Evolutionary conservation across 2,329 filamentous ascomycete species (phyloP).

Genomic region (Ascochyta pisi): DNA sequence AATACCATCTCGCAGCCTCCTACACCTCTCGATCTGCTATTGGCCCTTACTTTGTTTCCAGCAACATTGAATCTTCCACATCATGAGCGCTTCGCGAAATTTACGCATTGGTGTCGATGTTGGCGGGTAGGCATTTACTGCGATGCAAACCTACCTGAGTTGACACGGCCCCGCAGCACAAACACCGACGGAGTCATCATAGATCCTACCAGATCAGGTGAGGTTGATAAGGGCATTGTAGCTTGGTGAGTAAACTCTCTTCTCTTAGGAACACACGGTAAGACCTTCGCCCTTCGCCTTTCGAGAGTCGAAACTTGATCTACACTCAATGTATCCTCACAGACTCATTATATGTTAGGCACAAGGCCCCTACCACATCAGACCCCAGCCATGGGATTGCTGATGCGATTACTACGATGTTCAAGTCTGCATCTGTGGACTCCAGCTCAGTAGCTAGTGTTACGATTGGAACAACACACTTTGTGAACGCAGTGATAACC

Average conservation of each 20-base stretch:
- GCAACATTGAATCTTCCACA: not conserved
- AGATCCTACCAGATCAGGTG: constrained; percentile 37
- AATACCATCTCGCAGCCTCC: not conserved
- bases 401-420: constrained; percentile 46
- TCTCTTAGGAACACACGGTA: constrained; percentile 12
- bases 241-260: constrained; percentile 36
- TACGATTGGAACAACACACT: constrained; percentile 61
- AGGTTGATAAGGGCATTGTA: constrained; percentile 40
- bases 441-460: constrained; percentile 51
- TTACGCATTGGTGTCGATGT: constrained; percentile 55
- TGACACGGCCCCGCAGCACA: constrained; percentile 31
- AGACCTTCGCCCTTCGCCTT: not conserved
- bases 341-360: constrained; percentile 29
- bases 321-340: not conserved
- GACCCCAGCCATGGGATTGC: constrained; percentile 49
- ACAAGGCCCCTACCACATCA: constrained; percentile 49
- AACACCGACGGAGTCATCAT: constrained; percentile 49
- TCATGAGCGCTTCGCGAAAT: constrained; percentile 25
- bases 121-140: constrained; percentile 44
- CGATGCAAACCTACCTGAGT: not conserved
- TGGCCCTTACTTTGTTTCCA: not conserved
- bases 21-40: constrained; percentile 5
- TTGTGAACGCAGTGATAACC: constrained; percentile 60
- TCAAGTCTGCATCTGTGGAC: constrained; percentile 40
- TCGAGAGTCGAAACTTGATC: not conserved